Evolutionary conservation across 73 alveolate species (phyloP).

Genomic region (Tetrahymena malaccensis): DNA sequence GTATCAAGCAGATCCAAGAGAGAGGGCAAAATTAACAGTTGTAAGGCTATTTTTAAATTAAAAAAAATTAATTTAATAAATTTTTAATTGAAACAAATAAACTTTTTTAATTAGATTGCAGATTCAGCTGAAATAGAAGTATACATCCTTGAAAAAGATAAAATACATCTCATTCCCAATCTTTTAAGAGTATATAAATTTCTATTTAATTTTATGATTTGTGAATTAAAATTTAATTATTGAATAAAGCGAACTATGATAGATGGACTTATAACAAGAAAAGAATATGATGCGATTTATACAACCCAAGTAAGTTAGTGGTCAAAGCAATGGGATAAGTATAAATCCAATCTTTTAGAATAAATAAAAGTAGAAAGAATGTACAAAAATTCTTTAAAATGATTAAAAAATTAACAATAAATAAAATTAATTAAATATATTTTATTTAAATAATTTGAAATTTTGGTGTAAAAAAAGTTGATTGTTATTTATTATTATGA

Average conservation of each 20-base stretch:
- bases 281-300: slow-evolving; percentile 30
- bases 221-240: neutral
- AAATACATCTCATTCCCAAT: slow-evolving; percentile 18
- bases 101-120: neutral
- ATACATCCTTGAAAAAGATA: slow-evolving; percentile 13
- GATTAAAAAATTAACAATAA: neutral
- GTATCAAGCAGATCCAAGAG: slow-evolving; percentile 12
- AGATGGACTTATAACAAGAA: slow-evolving; percentile 28
- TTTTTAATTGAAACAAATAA: too few species aligned
- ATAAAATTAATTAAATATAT: neutral
- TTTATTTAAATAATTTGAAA: too few species aligned
- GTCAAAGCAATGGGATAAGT: slow-evolving; percentile 28
- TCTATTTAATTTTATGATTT: neutral
- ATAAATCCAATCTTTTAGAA: slow-evolving; percentile 32
- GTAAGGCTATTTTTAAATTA: neutral
- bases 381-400: neutral
- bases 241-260: neutral
- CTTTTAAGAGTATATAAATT: slow-evolving; percentile 3
- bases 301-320: slow-evolving; percentile 1
- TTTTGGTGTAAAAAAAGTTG: too few species aligned
- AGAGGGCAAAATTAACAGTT: slow-evolving; percentile 12
- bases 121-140: slow-evolving; percentile 41
- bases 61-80: too few species aligned
- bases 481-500: too few species aligned
- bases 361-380: slow-evolving; percentile 19